A percentile compares a stretch with the other conserved stretches of the same genome.
Conservation (phyloP, 2,329 filamentous ascomycete species). For the Clonostachys solani region DNA sequence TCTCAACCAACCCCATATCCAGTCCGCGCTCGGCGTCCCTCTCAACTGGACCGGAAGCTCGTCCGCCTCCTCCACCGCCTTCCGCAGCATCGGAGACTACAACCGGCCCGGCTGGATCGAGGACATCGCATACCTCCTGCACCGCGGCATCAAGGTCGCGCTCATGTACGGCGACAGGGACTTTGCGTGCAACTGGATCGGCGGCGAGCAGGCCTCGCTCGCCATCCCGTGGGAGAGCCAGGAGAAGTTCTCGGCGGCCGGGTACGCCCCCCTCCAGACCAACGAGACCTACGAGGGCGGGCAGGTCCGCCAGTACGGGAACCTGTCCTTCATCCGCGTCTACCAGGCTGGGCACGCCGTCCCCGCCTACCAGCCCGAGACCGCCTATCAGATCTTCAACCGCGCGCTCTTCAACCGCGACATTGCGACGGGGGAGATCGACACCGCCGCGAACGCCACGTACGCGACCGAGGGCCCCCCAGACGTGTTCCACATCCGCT, state of each 20-base stretch:
- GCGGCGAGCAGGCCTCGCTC: constrained; percentile 53
- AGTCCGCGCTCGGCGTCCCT: constrained; percentile 3
- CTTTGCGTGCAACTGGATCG: constrained; percentile 64
- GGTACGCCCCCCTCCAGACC: constrained; percentile 58
- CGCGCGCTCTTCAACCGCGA: constrained; percentile 34
- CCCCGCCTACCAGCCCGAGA: constrained; percentile 54
- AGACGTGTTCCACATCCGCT: constrained; percentile 9
- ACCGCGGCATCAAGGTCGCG: constrained; percentile 58
- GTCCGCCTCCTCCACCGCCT: constrained; percentile 4
- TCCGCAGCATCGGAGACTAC: constrained; percentile 5
- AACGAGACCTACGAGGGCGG: constrained; percentile 57
- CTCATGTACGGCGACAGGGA: constrained; percentile 63
- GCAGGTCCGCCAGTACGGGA: constrained; percentile 63
- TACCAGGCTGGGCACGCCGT: constrained; percentile 56
- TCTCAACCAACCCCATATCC: constrained; percentile 8
- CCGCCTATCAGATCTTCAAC: constrained; percentile 55
- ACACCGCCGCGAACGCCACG: constrained; percentile 6
- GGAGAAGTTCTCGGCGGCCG: constrained; percentile 42
- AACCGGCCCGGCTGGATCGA: constrained; percentile 12
- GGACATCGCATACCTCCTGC: constrained; percentile 51
- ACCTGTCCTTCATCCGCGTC: constrained; percentile 55
- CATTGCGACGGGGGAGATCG: constrained; percentile 11
- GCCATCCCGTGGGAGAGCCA: constrained; percentile 34
- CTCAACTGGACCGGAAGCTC: constrained; percentile 6
- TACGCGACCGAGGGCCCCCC: constrained; percentile 11